These are phyloP conservation scores for Aspergillus novoparasiticus DNA, from an alignment of 2,329 filamentous ascomycete species.

Conservation along the genomic window DNA sequence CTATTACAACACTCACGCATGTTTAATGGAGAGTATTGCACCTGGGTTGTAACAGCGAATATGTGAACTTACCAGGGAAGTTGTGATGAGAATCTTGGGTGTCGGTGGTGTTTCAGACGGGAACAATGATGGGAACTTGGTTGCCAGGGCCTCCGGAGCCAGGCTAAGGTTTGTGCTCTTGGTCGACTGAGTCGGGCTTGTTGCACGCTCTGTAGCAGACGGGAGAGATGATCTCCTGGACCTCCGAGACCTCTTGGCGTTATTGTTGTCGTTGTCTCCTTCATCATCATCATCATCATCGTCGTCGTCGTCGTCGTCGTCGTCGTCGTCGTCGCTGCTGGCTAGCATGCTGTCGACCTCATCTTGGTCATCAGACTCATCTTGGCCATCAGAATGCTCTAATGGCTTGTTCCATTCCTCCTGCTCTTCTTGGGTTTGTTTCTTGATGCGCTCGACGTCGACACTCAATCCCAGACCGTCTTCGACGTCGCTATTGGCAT, in stretches of 20 bases:
- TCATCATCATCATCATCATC: conserved; percentile 47
- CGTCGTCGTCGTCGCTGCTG: conserved; percentile 54
- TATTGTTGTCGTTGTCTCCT: conserved; percentile 52
- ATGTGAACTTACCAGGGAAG: conserved; percentile 57
- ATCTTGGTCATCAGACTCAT: conserved; percentile 50
- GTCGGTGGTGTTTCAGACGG: conserved; percentile 53
- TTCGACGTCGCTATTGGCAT: conserved; percentile 59
- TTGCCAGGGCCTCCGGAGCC: conserved; percentile 61
- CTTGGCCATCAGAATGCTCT: conserved; percentile 41
- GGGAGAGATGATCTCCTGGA: conserved; percentile 38
- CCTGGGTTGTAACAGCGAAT: neutral
- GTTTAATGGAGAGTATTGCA: neutral
- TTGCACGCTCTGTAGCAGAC: conserved; percentile 52
- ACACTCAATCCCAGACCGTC: conserved; percentile 50
- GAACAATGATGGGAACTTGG: conserved; percentile 65
- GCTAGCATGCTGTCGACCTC: conserved; percentile 77
- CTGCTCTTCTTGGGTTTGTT: conserved; percentile 50
- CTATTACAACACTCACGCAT: neutral
- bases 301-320: conserved; percentile 44
- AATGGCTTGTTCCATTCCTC: conserved; percentile 39
- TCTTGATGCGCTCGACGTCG: conserved; percentile 52
- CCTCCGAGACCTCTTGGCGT: conserved; percentile 27
- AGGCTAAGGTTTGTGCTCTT: conserved; percentile 62
- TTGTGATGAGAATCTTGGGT: conserved; percentile 91
- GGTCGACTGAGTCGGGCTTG: conserved; percentile 58